phyloP scores from a whole-genome alignment of 805 yeast species.

The Lachancea mirantina region DNA sequence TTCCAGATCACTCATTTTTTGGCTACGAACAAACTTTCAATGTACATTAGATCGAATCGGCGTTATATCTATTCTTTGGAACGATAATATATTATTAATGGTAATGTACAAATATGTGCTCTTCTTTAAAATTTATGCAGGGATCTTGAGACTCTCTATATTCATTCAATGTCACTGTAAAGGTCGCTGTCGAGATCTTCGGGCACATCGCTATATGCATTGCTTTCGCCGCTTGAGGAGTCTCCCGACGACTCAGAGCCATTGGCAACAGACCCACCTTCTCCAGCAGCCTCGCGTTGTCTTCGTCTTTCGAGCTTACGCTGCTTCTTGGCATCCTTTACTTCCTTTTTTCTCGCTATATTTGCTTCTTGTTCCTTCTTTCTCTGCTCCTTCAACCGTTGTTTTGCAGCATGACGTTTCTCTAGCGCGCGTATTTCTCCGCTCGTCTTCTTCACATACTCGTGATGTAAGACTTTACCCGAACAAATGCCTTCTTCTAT shows the following conservation, averaged over 20 bases:
- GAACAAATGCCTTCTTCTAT: constrained; percentile 88
- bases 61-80: no score
- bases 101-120: no score
- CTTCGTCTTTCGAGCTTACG: constrained; percentile 53
- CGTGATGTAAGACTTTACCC: constrained; percentile 84
- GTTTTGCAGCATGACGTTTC: constrained; percentile 54
- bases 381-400: constrained; percentile 60
- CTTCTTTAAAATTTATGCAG: constrained; percentile 1
- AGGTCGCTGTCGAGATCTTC: constrained; percentile 42
- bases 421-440: constrained; percentile 58
- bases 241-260: constrained; percentile 9
- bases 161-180: constrained; percentile 36
- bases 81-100: constrained; percentile 5
- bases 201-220: constrained; percentile 35
- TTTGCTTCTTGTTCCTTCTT: constrained; percentile 73
- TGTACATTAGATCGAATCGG: no score
- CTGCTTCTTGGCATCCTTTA: constrained; percentile 63
- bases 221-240: constrained; percentile 29
- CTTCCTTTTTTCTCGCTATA: constrained; percentile 65
- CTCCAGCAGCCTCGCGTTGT: constrained; percentile 29
- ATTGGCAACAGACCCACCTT: constrained; percentile 20
- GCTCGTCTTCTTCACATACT: constrained; percentile 54
- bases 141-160: background rate
- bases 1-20: no score
- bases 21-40: no score